Conservation (phyloP, 1,284 basidiomycete genomes). For the Sanghuangporus sanghuang region DNA sequence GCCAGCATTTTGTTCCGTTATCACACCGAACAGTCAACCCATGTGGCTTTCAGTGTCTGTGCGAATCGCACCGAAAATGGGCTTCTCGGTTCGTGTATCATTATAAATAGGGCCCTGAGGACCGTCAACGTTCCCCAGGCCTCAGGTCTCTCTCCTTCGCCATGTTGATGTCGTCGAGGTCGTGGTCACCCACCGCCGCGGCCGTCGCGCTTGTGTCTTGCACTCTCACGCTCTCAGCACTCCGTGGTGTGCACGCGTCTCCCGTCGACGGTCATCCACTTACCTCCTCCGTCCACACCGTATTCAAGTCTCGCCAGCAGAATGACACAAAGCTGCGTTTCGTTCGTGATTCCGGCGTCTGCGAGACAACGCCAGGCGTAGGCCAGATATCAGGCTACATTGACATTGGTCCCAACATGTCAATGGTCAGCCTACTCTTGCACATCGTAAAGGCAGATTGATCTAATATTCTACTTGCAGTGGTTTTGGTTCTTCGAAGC, state of each 20-base stretch:
- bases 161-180: neutral
- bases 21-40: too few relatives aligned
- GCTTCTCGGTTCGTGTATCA: too few relatives aligned
- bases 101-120: too few relatives aligned
- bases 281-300: neutral
- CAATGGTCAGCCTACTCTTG: slow-evolving; percentile 38
- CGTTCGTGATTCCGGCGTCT: slow-evolving; percentile 61
- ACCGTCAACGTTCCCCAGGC: too few relatives aligned
- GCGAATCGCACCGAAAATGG: too few relatives aligned
- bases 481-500: slow-evolving; percentile 76
- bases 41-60: too few relatives aligned
- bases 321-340: slow-evolving; percentile 38
- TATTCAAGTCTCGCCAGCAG: slow-evolving; percentile 15
- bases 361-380: slow-evolving; percentile 67
- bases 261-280: neutral
- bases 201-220: neutral
- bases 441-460: neutral
- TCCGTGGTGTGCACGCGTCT: neutral
- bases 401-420: slow-evolving; percentile 55
- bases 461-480: slow-evolving; percentile 27
- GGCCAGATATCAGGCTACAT: slow-evolving; percentile 66
- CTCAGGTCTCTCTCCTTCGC: neutral
- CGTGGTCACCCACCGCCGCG: neutral
- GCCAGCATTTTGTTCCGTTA: too few relatives aligned
- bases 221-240: neutral